A percentile compares a stretch with the other conserved stretches of the same genome.
These are phyloP conservation scores for Anacardium occidentale DNA, from an alignment of 345 rosid genomes.

Conservation along the genomic window DNA sequence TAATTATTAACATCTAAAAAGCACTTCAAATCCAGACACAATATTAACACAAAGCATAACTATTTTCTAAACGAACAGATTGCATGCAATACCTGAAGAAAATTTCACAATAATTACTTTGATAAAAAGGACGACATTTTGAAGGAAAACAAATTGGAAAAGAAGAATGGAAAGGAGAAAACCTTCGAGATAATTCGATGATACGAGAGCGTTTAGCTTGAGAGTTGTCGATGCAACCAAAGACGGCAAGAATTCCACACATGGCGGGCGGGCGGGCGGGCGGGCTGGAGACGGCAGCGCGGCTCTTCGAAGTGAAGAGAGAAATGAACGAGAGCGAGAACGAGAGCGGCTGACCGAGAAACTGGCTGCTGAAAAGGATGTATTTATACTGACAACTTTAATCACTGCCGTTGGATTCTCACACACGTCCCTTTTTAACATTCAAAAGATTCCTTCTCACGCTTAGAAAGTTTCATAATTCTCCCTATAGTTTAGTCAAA, in stretches of 20 bases:
- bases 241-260: slow-evolving; percentile 84
- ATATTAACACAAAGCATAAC: too few relatives aligned
- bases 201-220: slow-evolving; percentile 81
- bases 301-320: neutral
- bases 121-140: neutral
- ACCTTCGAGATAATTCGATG: slow-evolving; percentile 81
- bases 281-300: too few relatives aligned
- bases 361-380: slow-evolving; percentile 6
- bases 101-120: neutral
- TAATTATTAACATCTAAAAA: too few relatives aligned
- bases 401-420: slow-evolving; percentile 41
- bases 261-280: slow-evolving; percentile 30
- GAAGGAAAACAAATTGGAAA: neutral
- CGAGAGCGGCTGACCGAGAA: slow-evolving; percentile 9
- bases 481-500: too few relatives aligned
- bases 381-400: slow-evolving; percentile 8
- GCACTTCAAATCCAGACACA: too few relatives aligned
- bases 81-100: neutral
- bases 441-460: slow-evolving; percentile 9
- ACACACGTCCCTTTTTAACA: neutral
- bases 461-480: neutral
- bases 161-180: neutral
- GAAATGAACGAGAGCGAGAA: slow-evolving; percentile 5
- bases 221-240: slow-evolving; percentile 68
- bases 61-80: neutral